These are phyloP conservation scores for Alternaria dauci DNA, from an alignment of 2,329 filamentous ascomycete genomes.

Conservation along the genomic window DNA sequence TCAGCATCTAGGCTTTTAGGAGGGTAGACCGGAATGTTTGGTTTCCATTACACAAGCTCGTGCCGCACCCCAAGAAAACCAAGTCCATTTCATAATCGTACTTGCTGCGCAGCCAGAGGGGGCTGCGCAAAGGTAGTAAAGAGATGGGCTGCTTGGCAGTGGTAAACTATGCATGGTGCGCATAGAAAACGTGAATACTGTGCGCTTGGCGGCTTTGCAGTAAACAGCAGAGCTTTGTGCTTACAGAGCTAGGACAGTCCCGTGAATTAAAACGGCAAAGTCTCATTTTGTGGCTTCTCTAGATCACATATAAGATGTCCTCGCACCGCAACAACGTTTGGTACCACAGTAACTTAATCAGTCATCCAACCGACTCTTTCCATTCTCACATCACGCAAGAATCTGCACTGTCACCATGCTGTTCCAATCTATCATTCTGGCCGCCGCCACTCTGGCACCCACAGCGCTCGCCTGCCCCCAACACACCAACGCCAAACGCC, in stretches of 20 bases:
- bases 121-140: constrained; percentile 1
- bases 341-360: neutral
- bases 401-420: constrained; percentile 16
- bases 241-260: neutral
- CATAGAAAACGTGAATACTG: neutral
- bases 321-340: neutral
- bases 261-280: neutral
- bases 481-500: constrained; percentile 25
- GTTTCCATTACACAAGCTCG: neutral
- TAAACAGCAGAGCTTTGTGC: neutral
- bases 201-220: neutral
- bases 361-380: neutral
- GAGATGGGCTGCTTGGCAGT: neutral
- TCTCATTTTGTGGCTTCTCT: neutral
- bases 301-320: neutral
- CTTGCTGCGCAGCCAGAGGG: neutral
- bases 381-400: neutral
- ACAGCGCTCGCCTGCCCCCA: constrained; percentile 22
- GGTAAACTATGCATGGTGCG: neutral
- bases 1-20: neutral
- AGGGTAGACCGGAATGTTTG: neutral
- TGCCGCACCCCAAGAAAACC: constrained; percentile 2
- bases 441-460: constrained; percentile 13
- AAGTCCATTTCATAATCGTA: constrained; percentile 1
- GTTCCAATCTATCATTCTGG: constrained; percentile 16